Base-by-base conservation (phyloP, 1,139 yeast species). In the Zygosaccharomyces pseudobailii region DNA sequence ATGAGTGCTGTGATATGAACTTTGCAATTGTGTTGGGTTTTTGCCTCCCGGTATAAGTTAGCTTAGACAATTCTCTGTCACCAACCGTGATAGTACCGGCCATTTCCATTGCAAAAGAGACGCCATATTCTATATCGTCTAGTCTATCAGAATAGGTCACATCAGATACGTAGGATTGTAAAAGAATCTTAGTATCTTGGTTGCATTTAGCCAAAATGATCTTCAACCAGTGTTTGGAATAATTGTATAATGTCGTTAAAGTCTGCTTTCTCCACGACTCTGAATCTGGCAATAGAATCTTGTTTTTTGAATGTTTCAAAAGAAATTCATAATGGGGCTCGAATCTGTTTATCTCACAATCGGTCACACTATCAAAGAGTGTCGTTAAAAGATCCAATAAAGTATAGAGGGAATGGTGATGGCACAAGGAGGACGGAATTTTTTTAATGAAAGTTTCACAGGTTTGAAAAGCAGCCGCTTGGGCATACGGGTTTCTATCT, bases 81-180 rank as follows among this genome's bases (percentile, higher is more conserved):
- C 74, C 75, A 22, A 82, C 74, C 17, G 83, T 70, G 21, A 87
- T 78, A 5, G 78, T 67, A 2, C 95, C 92, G 1, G 96, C 94
- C 82, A 88, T 78, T 56, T 87, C 94, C 52, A 89, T 71, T 0
- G 97, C 97, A 73, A 92, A 87, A 0, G 95, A 83, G 46, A 87
- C 84, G 36, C 96, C 97, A 62, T 78, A 82, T 49, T 86, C 84
- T 36, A 87, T 76, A 46, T 70, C 71, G 35, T 59, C 58, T 25
- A 53, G 52, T 44, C 67, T 57, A 39, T 58, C 58, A 38, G 58
- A 56, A 24, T 59, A 55, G n/a, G 66, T 62, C 37, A 67, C 47
- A 32, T 67, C 74, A 3, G 89, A 75, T 9, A 89, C 78, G 61
- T 92, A 92, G 1, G 85, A 74, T 58, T 87, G 87, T 47, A 92